Evolutionary conservation across 805 yeast species (phyloP).

Genomic region (Brettanomyces anomalus): DNA sequence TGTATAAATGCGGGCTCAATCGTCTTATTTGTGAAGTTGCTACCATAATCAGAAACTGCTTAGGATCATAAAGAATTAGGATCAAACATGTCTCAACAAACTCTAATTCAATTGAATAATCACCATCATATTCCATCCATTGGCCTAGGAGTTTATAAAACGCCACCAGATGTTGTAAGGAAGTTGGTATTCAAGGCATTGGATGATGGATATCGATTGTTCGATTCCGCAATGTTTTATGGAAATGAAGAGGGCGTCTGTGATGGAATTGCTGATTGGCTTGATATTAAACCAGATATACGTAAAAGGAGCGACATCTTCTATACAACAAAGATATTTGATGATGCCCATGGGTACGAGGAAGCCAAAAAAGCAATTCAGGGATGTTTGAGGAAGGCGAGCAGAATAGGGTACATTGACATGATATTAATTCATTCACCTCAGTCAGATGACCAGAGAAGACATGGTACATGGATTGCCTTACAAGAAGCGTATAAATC

Average conservation of each 20-base stretch:
- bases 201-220: slow-evolving; percentile 58
- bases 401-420: slow-evolving; percentile 40
- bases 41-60: too few species aligned
- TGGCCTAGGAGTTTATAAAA: slow-evolving; percentile 46
- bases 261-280: slow-evolving; percentile 42
- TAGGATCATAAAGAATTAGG: too few species aligned
- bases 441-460: slow-evolving; percentile 26
- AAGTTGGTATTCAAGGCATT: slow-evolving; percentile 49
- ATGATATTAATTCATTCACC: slow-evolving; percentile 48
- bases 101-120: background rate
- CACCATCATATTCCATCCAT: slow-evolving; percentile 38
- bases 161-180: slow-evolving; percentile 30
- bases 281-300: slow-evolving; percentile 13
- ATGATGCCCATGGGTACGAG: slow-evolving; percentile 23
- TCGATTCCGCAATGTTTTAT: slow-evolving; percentile 65
- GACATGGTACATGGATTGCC: slow-evolving; percentile 44
- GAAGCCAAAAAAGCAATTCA: slow-evolving; percentile 34
- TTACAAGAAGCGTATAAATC: slow-evolving; percentile 43
- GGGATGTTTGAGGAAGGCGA: slow-evolving; percentile 31
- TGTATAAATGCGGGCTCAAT: too few species aligned
- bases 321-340: slow-evolving; percentile 30
- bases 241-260: slow-evolving; percentile 54
- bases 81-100: too few species aligned
- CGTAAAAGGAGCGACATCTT: slow-evolving; percentile 28
- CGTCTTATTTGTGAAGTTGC: too few species aligned